These are phyloP conservation scores for Camellia sinensis DNA, from an alignment of 148 eudicot genomes.

Conservation along the genomic window DNA sequence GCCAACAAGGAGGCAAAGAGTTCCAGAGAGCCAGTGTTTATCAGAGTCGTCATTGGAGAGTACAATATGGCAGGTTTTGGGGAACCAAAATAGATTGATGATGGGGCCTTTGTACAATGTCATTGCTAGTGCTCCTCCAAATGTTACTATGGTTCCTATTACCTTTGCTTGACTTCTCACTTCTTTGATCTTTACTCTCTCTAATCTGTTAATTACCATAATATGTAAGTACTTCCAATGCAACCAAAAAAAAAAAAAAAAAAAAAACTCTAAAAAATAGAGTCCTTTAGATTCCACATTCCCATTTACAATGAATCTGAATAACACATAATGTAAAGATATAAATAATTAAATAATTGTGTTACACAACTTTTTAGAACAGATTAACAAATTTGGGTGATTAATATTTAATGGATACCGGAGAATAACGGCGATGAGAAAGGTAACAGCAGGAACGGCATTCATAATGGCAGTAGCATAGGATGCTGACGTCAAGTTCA, in stretches of 20 bases:
- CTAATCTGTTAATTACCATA: constrained; percentile 31
- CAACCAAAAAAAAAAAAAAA: no score
- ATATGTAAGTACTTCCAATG: background rate
- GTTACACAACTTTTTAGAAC: no score
- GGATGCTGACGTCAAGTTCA: constrained; percentile 48
- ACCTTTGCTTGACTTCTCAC: constrained; percentile 58
- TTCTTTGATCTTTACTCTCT: constrained; percentile 55
- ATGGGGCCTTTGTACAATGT: constrained; percentile 58
- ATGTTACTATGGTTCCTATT: constrained; percentile 56
- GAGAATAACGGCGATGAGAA: constrained; percentile 54
- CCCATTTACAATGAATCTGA: no score
- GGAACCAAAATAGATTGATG: constrained; percentile 36
- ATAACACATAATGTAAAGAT: background rate
- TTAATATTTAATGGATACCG: constrained; percentile 27
- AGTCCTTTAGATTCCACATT: no score
- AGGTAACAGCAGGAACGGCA: constrained; percentile 55
- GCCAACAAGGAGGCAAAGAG: constrained; percentile 48
- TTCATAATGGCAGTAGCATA: constrained; percentile 51
- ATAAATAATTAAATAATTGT: no score
- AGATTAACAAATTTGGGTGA: background rate
- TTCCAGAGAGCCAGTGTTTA: constrained; percentile 55
- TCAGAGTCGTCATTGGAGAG: constrained; percentile 15
- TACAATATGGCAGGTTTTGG: constrained; percentile 16
- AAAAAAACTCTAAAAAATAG: no score
- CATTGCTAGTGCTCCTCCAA: constrained; percentile 58